Base-by-base conservation (phyloP, 176 grass and related monocot genomes). In the Pontederia paniculata region DNA sequence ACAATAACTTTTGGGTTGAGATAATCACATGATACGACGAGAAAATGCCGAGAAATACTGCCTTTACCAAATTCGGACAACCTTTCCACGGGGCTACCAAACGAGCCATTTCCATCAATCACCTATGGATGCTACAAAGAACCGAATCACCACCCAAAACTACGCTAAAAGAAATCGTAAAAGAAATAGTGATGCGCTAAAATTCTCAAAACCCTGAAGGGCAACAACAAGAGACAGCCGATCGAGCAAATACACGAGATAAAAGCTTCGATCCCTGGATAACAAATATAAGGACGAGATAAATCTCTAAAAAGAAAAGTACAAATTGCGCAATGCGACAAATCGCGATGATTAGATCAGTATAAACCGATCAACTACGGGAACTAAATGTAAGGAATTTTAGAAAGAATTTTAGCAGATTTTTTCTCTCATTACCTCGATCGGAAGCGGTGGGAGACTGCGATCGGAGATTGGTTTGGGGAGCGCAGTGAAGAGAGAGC, bases 1-100 rank as follows among this genome's bases (percentile, higher is more conserved):
- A 45, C 43, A 55, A 18, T 3, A 54, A 37, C 42, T 61, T 46
- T 17, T 50, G 52, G 11, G 69, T 62, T 72, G 17, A 84, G 85
- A 62, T 58, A 72, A 88, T 91, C 93, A 98, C 93, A 84, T 91
- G 82, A 79, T 75, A 74, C 20, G 93, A 81, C 62, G 93, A 91
- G 74, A 98, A 72, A 58, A 84, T 49, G 66, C 83, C 75, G 51
- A 91, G 77, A 97, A 97, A 79, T 44, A 86, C 74, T 46, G 74
- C 62, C 72, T 77, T 90, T 81, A 84, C 77, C 64, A 90, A 78
- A 68, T 80, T 65, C 58, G 81, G 3, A 37, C 28, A 83, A 67
- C 90, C 76, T 78, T 82, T 78, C 81, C 76, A 82, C 65, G 82
- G 82, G 51, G 73, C 88, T 86, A 83, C 52, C 73, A 96, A 76